Evolutionary conservation across 176 grass and related monocot species (phyloP).

Genomic region (Oropetium thomaeum): DNA sequence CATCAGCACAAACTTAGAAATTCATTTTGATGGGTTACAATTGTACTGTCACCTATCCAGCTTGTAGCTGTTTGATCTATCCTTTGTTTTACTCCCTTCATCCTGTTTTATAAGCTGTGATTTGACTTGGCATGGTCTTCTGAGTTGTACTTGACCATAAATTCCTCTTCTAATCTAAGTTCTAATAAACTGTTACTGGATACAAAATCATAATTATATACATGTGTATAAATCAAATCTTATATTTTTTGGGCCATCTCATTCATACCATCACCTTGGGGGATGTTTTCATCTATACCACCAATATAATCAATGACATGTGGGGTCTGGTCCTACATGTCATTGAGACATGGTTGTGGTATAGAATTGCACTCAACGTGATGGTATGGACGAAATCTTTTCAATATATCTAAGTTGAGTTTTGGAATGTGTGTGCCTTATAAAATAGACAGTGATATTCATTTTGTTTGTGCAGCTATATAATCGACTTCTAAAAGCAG

Average conservation of each 20-base stretch:
- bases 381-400: no score
- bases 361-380: no score
- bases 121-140: not conserved
- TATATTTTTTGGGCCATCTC: not conserved
- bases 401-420: no score
- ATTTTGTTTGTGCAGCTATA: slow-evolving; percentile 56
- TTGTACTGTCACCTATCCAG: not conserved
- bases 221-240: not conserved
- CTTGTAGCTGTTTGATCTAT: not conserved
- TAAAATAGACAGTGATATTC: not conserved
- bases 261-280: not conserved
- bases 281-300: not conserved
- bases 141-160: not conserved
- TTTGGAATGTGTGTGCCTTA: not conserved
- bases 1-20: not conserved
- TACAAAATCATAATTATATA: not conserved
- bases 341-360: no score
- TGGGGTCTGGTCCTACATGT: no score
- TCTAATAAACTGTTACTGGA: not conserved
- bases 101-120: not conserved
- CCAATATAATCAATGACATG: not conserved
- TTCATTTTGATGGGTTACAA: not conserved
- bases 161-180: not conserved
- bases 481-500: slow-evolving; percentile 56
- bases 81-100: not conserved